phyloP scores from a whole-genome alignment of 2,329 filamentous ascomycete species.

The Raffaelea arxii region DNA sequence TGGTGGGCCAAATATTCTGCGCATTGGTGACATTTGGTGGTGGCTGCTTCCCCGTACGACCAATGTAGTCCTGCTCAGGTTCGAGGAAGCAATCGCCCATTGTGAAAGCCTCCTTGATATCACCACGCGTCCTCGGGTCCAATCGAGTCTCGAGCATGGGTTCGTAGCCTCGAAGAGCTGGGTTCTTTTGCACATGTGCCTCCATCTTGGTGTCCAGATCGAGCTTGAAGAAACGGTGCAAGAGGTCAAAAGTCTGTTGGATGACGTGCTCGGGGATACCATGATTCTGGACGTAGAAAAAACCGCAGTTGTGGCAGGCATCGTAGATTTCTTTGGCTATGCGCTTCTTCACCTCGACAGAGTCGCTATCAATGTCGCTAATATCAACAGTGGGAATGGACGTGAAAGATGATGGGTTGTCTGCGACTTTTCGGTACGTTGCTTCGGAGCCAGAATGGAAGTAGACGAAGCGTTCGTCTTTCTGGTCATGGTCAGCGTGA shows the following conservation, averaged over 20 bases:
- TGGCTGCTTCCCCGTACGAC: not conserved
- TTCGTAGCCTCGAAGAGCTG: conserved; percentile 24
- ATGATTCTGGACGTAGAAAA: not conserved
- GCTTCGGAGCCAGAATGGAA: conserved; percentile 22
- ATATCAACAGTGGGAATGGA: not conserved
- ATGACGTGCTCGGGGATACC: conserved; percentile 8
- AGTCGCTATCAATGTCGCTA: not conserved
- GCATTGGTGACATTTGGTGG: conserved; percentile 18
- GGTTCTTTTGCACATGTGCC: conserved; percentile 25
- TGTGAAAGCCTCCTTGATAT: conserved; percentile 16
- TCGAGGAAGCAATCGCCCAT: conserved; percentile 27
- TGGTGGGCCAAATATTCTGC: conserved; percentile 24
- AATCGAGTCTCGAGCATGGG: conserved; percentile 22
- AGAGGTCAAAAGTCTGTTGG: conserved; percentile 3
- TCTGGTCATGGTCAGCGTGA: too few species aligned
- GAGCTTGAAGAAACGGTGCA: conserved; percentile 10
- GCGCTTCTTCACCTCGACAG: not conserved
- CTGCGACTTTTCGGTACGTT: conserved; percentile 19
- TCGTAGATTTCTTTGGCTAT: not conserved
- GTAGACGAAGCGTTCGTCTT: conserved; percentile 18
- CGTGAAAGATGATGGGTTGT: conserved; percentile 18
- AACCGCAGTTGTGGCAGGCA: not conserved
- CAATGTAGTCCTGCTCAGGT: conserved; percentile 23
- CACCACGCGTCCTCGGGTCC: conserved; percentile 19
- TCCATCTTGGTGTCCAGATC: conserved; percentile 14